Base-by-base conservation (phyloP, 1,139 yeast genomes). In the Spathaspora sp. region DNA sequence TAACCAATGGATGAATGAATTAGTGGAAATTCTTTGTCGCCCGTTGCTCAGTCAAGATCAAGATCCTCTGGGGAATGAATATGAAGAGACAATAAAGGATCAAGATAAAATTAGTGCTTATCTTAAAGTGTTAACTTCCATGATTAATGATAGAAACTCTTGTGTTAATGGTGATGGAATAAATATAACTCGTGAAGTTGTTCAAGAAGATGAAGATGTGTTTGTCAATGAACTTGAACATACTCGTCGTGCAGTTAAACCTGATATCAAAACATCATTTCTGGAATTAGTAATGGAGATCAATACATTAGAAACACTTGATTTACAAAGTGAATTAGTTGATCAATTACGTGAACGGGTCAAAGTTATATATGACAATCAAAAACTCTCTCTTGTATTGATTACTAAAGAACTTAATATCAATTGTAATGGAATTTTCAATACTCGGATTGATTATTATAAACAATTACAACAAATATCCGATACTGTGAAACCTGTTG, bases 391-490 rank as follows among this genome's bases (percentile, higher is more conserved):
- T 5, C 63, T 71, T 40, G 60, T 66, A 0, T 57, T 64, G 3
- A 50, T 80, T 16, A 78, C 77, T 48, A 72, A 66, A 47, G 84
- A 78, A 47, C 66, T 81, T 16, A 71, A 81, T 43, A 72, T 76
- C 25, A 68, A 67, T 38, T 74, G 88, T 50, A 83, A 89, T 53
- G 76, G 78, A 25, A 76, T 87, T 0, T 91, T 84, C 64, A 93
- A 93, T 63, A 72, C 84, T 6, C 81, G 95, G 49, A 77, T 91
- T 41, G 89, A 80, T 41, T 93, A 90, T 61, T 93, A 84, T 66
- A 82, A 84, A 55, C 93, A 89, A 52, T 74, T 93, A 41, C 99
- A 93, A 63, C 85, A 77, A 46, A 78, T 91, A 29, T 89, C 97
- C 0, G 98, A 93, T 63, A 83, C 83, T 43, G 90, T 89, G 15